Conservation (phyloP, 2,329 filamentous ascomycete species). For the Aspergillus pseudoviridinutans region DNA sequence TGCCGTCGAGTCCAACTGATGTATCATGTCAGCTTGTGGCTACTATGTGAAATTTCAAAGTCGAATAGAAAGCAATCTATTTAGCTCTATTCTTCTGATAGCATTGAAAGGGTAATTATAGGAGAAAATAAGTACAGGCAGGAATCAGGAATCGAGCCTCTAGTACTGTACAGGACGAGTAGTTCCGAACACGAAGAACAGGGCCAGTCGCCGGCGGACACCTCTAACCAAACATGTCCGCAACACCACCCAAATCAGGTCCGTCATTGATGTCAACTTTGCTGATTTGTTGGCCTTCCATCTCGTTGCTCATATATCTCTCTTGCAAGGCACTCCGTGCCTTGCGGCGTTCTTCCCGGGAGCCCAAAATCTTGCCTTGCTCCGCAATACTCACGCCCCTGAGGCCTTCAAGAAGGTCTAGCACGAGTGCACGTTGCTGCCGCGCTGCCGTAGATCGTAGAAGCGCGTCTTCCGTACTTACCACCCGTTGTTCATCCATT, state of each 20-base stretch:
- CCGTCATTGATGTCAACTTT: constrained; percentile 45
- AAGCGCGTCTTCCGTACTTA: constrained; percentile 59
- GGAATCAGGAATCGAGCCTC: constrained; percentile 1
- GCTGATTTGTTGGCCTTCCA: constrained; percentile 38
- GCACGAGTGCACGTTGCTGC: constrained; percentile 72
- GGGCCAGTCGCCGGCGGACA: not conserved
- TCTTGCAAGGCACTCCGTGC: constrained; percentile 39
- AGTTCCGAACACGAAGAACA: not conserved
- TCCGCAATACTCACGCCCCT: constrained; percentile 91
- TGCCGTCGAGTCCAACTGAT: not conserved
- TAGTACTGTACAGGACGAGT: constrained; percentile 17
- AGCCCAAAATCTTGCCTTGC: constrained; percentile 70
- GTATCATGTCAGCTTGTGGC: not conserved
- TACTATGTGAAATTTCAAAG: not conserved
- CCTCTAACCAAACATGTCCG: constrained; percentile 50
- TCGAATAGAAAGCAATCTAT: not conserved
- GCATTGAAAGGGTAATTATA: not conserved
- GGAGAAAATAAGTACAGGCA: not conserved
- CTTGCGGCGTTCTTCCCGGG: constrained; percentile 40
- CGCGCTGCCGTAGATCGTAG: constrained; percentile 56
- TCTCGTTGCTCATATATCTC: constrained; percentile 43
- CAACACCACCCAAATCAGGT: constrained; percentile 50
- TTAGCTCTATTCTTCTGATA: constrained; percentile 2
- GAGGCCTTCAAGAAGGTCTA: constrained; percentile 80
- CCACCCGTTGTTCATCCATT: constrained; percentile 65